Evolutionary conservation across 2,329 filamentous ascomycete species (phyloP).

Genomic region (Aureobasidium sp.): DNA sequence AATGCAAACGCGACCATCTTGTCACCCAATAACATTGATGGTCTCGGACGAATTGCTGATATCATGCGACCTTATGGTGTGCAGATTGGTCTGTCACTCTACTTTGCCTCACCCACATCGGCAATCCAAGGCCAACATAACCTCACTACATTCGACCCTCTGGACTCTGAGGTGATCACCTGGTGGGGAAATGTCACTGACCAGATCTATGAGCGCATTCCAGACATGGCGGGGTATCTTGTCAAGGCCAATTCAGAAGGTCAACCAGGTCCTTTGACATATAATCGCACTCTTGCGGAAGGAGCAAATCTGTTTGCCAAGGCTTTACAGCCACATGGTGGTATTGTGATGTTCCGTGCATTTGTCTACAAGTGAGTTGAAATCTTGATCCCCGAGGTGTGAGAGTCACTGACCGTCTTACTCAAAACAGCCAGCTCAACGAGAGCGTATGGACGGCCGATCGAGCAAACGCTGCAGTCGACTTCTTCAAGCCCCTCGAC

Average conservation of each 20-base stretch:
- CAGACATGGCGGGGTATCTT: conserved; percentile 62
- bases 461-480: conserved; percentile 61
- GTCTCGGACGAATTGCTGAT: conserved; percentile 56
- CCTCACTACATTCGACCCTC: conserved; percentile 57
- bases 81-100: conserved; percentile 57
- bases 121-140: conserved; percentile 37
- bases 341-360: conserved; percentile 62
- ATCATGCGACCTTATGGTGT: conserved; percentile 61
- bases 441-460: conserved; percentile 58
- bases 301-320: conserved; percentile 63
- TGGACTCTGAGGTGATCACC: conserved; percentile 51
- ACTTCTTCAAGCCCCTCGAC: conserved; percentile 60
- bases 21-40: conserved; percentile 51
- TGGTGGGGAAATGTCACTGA: conserved; percentile 59
- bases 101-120: conserved; percentile 58
- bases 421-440: conserved; percentile 33
- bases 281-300: conserved; percentile 62
- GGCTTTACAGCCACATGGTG: conserved; percentile 51
- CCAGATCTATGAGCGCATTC: conserved; percentile 53
- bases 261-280: conserved; percentile 61
- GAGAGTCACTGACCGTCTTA: too few species aligned
- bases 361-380: conserved; percentile 55
- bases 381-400: too few species aligned
- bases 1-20: conserved; percentile 59
- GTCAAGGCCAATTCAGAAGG: conserved; percentile 68